Percentiles rank a stretch among this genome's conserved stretches.
Conservation (phyloP, 108 stramenopile genomes). For the Fragilaria radians region DNA sequence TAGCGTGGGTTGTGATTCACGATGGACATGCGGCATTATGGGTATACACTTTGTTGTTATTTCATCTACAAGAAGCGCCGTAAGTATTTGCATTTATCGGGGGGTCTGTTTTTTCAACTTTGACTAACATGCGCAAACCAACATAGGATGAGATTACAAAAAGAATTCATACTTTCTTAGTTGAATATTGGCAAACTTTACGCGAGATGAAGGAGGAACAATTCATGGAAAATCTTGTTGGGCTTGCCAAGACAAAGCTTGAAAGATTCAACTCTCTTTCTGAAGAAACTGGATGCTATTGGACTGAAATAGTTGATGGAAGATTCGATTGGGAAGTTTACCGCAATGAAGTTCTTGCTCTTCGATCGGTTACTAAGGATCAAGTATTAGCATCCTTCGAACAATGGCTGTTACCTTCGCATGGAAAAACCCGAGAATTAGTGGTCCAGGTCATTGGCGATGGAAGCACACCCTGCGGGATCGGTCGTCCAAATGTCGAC, state of each 20-base stretch:
- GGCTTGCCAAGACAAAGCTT: slow-evolving; percentile 70
- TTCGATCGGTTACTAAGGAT: slow-evolving; percentile 52
- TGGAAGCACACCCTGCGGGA: slow-evolving; percentile 41
- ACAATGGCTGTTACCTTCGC: slow-evolving; percentile 51
- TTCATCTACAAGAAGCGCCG: slow-evolving; percentile 51
- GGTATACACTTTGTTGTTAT: slow-evolving; percentile 71
- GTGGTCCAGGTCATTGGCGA: slow-evolving; percentile 65
- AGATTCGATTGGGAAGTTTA: slow-evolving; percentile 59
- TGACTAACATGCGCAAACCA: too few relatives aligned
- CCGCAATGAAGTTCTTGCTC: slow-evolving; percentile 53
- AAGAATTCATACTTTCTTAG: slow-evolving; percentile 66
- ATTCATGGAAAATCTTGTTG: slow-evolving; percentile 63
- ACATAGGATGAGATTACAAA: slow-evolving; percentile 29
- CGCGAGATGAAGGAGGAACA: slow-evolving; percentile 41
- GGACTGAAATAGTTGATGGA: slow-evolving; percentile 29
- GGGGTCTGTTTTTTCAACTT: too few relatives aligned
- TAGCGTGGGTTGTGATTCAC: slow-evolving; percentile 35
- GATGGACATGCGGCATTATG: slow-evolving; percentile 66
- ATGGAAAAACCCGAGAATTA: slow-evolving; percentile 27
- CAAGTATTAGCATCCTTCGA: slow-evolving; percentile 60
- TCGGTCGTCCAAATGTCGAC: slow-evolving; percentile 40
- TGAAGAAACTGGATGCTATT: slow-evolving; percentile 36
- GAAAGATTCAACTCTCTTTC: slow-evolving; percentile 70
- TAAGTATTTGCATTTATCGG: background rate
- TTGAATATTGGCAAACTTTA: slow-evolving; percentile 41